phyloP scores from a whole-genome alignment of 2,329 filamentous ascomycete species.

The Neocatenulostroma microsporum region DNA sequence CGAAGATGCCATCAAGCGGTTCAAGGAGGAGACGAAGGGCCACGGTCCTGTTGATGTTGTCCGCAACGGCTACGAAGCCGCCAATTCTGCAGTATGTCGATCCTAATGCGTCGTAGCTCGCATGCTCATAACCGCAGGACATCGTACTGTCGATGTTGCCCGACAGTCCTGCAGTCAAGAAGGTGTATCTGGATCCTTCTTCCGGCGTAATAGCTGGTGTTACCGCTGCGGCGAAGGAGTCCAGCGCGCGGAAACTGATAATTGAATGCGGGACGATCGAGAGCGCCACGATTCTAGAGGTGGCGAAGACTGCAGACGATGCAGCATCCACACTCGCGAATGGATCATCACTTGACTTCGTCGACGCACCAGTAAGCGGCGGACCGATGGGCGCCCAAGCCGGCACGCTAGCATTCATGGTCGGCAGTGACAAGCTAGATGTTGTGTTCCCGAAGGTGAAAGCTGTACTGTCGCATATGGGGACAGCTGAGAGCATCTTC shows the following conservation, averaged over 20 bases:
- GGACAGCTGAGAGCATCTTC: constrained; percentile 74
- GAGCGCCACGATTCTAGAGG: constrained; percentile 39
- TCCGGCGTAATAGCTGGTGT: constrained; percentile 36
- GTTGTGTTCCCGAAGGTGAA: constrained; percentile 58
- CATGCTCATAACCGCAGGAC: constrained; percentile 32
- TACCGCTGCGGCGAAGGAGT: constrained; percentile 20
- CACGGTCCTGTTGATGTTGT: constrained; percentile 31
- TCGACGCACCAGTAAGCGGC: constrained; percentile 95
- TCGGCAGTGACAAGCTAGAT: constrained; percentile 60
- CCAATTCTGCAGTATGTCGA: constrained; percentile 31
- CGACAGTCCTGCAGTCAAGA: constrained; percentile 41
- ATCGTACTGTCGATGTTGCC: constrained; percentile 46
- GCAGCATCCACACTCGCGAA: background rate
- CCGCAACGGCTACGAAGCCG: constrained; percentile 38
- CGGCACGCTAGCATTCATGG: constrained; percentile 91
- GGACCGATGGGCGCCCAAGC: constrained; percentile 86
- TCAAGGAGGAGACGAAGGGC: constrained; percentile 28
- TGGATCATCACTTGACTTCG: constrained; percentile 47
- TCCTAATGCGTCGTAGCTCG: no score
- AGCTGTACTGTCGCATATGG: constrained; percentile 70
- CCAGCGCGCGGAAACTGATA: constrained; percentile 31
- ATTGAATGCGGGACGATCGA: constrained; percentile 49
- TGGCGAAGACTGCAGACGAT: constrained; percentile 27
- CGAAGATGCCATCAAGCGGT: constrained; percentile 31
- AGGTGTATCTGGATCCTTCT: constrained; percentile 40